Evolutionary conservation across 768 basidiomycete genomes (phyloP), one percentile per base, ranked within the genome.

Genomic region (Brasilioporus rufonigricans): DNA sequence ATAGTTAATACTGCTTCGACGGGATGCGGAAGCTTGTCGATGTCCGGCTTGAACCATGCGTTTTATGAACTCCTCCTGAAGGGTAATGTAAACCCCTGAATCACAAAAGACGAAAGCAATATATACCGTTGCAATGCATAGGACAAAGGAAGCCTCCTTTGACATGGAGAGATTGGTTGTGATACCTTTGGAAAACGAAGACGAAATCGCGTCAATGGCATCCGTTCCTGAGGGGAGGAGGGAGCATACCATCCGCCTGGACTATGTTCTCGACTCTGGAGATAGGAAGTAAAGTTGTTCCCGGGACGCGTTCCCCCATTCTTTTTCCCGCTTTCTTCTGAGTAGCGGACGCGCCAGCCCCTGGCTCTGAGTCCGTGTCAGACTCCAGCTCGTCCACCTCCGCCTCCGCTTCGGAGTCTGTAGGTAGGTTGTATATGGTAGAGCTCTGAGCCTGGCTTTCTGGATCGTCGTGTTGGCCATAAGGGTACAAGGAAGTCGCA

Each of bases 11-110:
- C 72, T 75, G 52, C 76, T 80, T 55, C 89, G 78, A 54, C 78
- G 77, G 47, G 84, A 81, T 18, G 77, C 74, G 55, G 74, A 74
- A 11, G 89, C 88, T 64, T 86, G 81, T 46, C 78, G 78, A 55
- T 87, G 82, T 13, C 86, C 88, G 24, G 85, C 84, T 67, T 82
- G 81, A 18, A 83, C 78, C 65, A 93, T 76, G 46, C 84, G 80
- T 69, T 89, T 89, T 52, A 93, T 81, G 67, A 93, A 93, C 65
- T 92, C 89, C 73, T 94, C 91, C 92, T 94, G 65, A 33, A 49
- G 38, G 50, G 56, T 44, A 48, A 50, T 41, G 50, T 50, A 45
- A 52, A 50, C 55, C 44, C 55, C 57, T 61, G 48, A 62, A 48
- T 52, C 23, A n/a, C 7, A 33, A 5, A 40, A 45, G 21, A 52